Percentiles rank a stretch among this genome's conserved stretches.
These are phyloP conservation scores for Fraxinus floribunda DNA, from an alignment of 305 asterid species.

Conservation along the genomic window DNA sequence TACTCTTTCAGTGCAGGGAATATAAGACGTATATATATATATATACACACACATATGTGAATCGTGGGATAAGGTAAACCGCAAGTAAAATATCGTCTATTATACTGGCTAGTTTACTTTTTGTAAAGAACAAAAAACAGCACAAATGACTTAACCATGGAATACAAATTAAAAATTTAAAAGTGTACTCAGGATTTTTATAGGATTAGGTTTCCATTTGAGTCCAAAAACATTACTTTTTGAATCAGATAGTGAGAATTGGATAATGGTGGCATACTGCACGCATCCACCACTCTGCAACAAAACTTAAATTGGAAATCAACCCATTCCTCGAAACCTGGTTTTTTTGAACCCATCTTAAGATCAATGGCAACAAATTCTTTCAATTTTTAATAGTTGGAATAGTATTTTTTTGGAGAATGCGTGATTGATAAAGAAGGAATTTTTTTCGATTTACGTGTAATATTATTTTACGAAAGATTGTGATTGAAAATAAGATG, in stretches of 20 bases:
- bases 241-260: not conserved
- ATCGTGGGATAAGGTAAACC: not conserved
- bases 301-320: not conserved
- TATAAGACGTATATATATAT: not conserved
- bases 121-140: not conserved
- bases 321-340: not conserved
- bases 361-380: not conserved
- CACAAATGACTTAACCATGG: not conserved
- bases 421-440: no score
- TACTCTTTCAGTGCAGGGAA: slow-evolving; percentile 34
- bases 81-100: not conserved
- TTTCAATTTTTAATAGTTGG: no score
- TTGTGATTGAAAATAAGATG: no score
- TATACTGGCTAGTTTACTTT: not conserved
- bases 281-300: not conserved
- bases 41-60: not conserved
- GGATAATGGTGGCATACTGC: not conserved
- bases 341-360: slow-evolving; percentile 26
- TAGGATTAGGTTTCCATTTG: not conserved
- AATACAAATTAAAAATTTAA: no score
- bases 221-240: not conserved
- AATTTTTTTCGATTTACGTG: no score
- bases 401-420: no score
- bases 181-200: not conserved
- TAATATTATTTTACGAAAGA: no score